Conservation (phyloP, 345 rosid genomes). For the Gossypium raimondii region DNA sequence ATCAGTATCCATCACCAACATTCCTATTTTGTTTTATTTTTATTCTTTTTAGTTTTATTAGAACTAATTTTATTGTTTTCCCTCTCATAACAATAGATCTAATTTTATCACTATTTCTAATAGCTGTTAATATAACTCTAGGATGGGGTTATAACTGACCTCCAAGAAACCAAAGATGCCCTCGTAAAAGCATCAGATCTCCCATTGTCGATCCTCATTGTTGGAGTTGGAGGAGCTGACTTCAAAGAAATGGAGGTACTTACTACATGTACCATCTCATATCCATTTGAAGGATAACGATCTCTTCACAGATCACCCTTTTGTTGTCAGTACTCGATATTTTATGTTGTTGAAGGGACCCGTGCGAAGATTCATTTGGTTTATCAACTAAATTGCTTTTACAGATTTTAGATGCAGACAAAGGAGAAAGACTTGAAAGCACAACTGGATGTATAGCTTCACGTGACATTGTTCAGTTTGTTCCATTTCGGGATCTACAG, state of each 20-base stretch:
- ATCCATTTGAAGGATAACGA: background rate
- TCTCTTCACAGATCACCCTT: background rate
- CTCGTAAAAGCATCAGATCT: constrained; percentile 89
- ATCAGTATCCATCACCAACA: background rate
- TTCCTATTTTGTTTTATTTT: background rate
- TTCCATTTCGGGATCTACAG: constrained; percentile 72
- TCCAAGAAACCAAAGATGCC: constrained; percentile 92
- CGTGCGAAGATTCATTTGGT: background rate
- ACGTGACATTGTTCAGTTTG: constrained; percentile 91
- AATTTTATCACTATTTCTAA: constrained; percentile 3
- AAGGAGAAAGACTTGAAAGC: constrained; percentile 84
- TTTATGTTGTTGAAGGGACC: background rate
- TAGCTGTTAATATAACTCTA: constrained; percentile 23
- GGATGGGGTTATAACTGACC: constrained; percentile 98
- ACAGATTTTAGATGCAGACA: constrained; percentile 84
- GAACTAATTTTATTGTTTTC: background rate
- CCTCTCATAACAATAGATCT: constrained; percentile 3
- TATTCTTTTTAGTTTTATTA: background rate
- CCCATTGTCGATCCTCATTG: constrained; percentile 83
- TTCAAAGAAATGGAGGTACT: constrained; percentile 97
- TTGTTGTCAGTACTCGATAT: background rate
- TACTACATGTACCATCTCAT: background rate
- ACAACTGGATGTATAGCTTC: constrained; percentile 76
- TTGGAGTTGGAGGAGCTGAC: constrained; percentile 99
- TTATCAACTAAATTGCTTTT: background rate